Conservation (phyloP, 2,329 filamentous ascomycete species). For the Laburnicola sp. region DNA sequence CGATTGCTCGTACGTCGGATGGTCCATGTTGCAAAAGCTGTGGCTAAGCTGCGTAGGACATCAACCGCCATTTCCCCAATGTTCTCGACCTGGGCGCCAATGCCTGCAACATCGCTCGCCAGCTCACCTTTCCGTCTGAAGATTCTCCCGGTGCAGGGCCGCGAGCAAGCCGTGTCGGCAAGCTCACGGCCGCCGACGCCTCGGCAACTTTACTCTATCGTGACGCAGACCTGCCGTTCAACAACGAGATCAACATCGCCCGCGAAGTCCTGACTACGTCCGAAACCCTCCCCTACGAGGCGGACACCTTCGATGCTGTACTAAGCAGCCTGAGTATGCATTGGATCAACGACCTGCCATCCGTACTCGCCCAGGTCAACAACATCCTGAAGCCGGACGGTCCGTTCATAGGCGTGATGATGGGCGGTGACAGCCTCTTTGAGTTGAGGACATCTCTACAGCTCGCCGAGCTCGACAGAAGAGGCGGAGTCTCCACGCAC, state of each 20-base stretch:
- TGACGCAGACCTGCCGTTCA: conserved; percentile 74
- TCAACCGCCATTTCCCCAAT: conserved; percentile 81
- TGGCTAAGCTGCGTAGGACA: conserved; percentile 64
- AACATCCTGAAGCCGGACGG: conserved; percentile 83
- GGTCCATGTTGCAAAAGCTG: not conserved
- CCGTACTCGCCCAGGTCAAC: conserved; percentile 82
- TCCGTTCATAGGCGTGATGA: conserved; percentile 94
- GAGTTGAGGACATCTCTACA: conserved; percentile 93
- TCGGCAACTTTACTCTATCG: conserved; percentile 78
- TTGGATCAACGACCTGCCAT: conserved; percentile 96
- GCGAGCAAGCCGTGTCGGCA: conserved; percentile 69
- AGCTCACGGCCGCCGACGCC: conserved; percentile 79
- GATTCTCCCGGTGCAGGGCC: conserved; percentile 67
- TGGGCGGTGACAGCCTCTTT: conserved; percentile 90
- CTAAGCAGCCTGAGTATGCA: conserved; percentile 88
- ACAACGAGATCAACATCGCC: conserved; percentile 70
- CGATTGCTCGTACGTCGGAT: conserved; percentile 67
- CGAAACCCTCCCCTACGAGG: conserved; percentile 74
- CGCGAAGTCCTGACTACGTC: conserved; percentile 75
- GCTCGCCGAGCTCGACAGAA: conserved; percentile 84
- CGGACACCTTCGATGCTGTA: conserved; percentile 83
- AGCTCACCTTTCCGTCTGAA: conserved; percentile 65
- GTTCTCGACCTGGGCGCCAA: conserved; percentile 94
- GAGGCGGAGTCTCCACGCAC: conserved; percentile 88
- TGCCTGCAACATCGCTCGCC: conserved; percentile 88